phyloP scores from a whole-genome alignment of 2,329 filamentous ascomycete genomes.

The Alternaria consortialis region DNA sequence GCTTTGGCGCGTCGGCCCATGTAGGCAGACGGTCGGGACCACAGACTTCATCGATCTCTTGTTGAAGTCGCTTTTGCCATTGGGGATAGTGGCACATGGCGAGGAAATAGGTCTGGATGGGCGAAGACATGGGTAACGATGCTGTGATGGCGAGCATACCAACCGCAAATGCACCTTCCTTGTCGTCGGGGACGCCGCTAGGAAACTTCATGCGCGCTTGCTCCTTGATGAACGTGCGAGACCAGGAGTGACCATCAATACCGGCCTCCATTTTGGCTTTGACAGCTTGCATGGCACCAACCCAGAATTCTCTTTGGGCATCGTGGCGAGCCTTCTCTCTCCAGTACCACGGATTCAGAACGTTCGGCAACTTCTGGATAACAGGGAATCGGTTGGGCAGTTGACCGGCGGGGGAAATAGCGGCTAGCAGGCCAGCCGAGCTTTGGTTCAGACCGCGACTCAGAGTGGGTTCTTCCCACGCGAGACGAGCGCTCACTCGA shows the following conservation, averaged over 20 bases:
- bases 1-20: constrained; percentile 14
- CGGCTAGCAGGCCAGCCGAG: constrained; percentile 1
- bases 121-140: constrained; percentile 10
- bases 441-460: constrained; percentile 6
- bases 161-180: constrained; percentile 7
- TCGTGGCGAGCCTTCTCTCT: constrained; percentile 5
- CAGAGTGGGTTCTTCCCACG: constrained; percentile 7
- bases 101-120: constrained; percentile 17
- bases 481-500: constrained; percentile 6
- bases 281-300: constrained; percentile 8
- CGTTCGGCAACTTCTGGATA: neutral
- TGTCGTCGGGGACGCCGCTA: neutral
- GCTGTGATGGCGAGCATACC: constrained; percentile 11
- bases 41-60: constrained; percentile 66
- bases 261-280: constrained; percentile 5
- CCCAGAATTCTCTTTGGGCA: constrained; percentile 2
- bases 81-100: constrained; percentile 55
- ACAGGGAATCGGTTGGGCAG: constrained; percentile 3
- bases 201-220: constrained; percentile 10
- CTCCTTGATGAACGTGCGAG: constrained; percentile 7
- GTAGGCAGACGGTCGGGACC: constrained; percentile 42
- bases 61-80: constrained; percentile 64
- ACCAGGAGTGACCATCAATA: constrained; percentile 4
- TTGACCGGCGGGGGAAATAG: constrained; percentile 2
- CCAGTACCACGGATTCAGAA: constrained; percentile 9